Conservation (phyloP, 805 yeast species). For the Schwanniomyces sp. region DNA sequence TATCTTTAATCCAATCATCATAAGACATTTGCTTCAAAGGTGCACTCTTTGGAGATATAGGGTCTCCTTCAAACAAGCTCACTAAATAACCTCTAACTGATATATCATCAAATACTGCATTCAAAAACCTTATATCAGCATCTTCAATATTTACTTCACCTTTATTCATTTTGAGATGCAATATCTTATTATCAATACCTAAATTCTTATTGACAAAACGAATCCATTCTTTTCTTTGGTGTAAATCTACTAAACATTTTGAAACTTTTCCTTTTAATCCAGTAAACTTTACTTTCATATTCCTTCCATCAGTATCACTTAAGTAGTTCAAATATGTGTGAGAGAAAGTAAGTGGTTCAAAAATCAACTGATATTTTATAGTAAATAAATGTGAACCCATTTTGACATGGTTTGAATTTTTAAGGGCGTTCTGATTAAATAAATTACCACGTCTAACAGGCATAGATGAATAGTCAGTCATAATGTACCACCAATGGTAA, state of each 20-base stretch:
- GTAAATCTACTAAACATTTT: conserved; percentile 37
- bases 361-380: conserved; percentile 38
- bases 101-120: conserved; percentile 62
- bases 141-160: conserved; percentile 70
- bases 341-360: conserved; percentile 40
- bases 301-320: conserved; percentile 18
- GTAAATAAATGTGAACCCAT: conserved; percentile 42
- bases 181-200: conserved; percentile 32
- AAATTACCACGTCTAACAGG: conserved; percentile 38
- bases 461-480: conserved; percentile 29
- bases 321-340: conserved; percentile 33
- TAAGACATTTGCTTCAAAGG: conserved; percentile 6
- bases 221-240: conserved; percentile 37
- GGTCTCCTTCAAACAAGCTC: conserved; percentile 13
- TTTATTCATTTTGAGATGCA: conserved; percentile 58
- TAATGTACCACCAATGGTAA: conserved; percentile 42
- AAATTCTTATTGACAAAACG: conserved; percentile 39
- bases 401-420: conserved; percentile 23
- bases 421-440: conserved; percentile 13
- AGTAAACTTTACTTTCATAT: conserved; percentile 30
- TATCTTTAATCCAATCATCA: conserved; percentile 18
- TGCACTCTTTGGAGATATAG: neutral
- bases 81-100: conserved; percentile 32
- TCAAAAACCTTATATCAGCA: conserved; percentile 67
- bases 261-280: conserved; percentile 38